Conservation (phyloP, 2,329 filamentous ascomycete genomes). For the Chaetoscypha palmicola region DNA sequence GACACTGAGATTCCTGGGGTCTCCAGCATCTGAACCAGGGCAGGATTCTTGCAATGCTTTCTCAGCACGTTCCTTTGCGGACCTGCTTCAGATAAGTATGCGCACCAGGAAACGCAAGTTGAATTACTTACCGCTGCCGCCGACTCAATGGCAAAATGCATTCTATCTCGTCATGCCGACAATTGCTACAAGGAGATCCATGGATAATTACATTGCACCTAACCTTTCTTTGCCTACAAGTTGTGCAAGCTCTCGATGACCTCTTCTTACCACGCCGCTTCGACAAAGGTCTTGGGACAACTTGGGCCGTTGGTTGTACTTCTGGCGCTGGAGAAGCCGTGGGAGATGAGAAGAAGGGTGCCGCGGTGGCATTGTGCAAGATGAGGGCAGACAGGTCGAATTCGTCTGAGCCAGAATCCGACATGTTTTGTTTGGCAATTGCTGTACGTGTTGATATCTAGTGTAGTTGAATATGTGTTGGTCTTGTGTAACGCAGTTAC, state of each 20-base stretch:
- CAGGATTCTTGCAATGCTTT: not conserved
- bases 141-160: constrained; percentile 14
- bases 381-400: constrained; percentile 5
- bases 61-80: constrained; percentile 8
- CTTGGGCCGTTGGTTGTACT: not conserved
- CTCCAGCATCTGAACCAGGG: not conserved
- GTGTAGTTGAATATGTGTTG: not conserved
- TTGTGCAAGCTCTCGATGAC: constrained; percentile 13
- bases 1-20: not conserved
- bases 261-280: constrained; percentile 13
- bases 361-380: not conserved
- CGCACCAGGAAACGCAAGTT: not conserved
- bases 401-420: not conserved
- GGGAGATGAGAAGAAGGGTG: not conserved
- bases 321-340: not conserved
- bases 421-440: too few relatives aligned
- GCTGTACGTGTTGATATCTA: not conserved
- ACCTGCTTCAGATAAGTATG: not conserved
- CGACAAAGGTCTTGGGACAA: constrained; percentile 1
- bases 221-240: constrained; percentile 14
- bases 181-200: constrained; percentile 15
- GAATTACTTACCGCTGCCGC: constrained; percentile 9
- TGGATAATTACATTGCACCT: constrained; percentile 12
- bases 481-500: not conserved
- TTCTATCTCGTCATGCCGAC: constrained; percentile 14